A percentile compares a stretch with the other conserved stretches of the same genome.
These are phyloP conservation scores for Podospora tetraspora DNA, from an alignment of 495 filamentous ascomycete genomes.

Conservation along the genomic window DNA sequence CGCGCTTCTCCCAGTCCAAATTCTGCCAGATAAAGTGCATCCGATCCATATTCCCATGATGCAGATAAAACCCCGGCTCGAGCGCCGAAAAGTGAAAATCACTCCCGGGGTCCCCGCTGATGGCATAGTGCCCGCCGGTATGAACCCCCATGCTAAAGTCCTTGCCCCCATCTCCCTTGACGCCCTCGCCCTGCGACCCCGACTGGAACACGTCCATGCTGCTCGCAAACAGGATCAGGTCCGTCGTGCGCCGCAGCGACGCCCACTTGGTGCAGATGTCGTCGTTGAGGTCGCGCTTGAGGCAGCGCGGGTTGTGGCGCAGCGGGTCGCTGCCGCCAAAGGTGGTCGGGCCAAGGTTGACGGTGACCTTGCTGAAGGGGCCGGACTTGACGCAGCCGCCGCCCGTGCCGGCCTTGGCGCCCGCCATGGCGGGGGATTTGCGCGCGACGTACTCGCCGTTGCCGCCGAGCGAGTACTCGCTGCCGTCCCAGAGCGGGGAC, in stretches of 20 bases:
- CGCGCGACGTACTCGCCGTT: slow-evolving; percentile 38
- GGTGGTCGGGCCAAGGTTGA: slow-evolving; percentile 36
- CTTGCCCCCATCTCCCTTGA: slow-evolving; percentile 28
- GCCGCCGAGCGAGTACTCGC: slow-evolving; percentile 49
- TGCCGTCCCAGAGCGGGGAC: slow-evolving; percentile 40
- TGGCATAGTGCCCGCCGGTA: slow-evolving; percentile 36
- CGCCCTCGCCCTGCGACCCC: slow-evolving; percentile 35
- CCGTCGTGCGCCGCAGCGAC: slow-evolving; percentile 34
- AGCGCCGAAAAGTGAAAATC: slow-evolving; percentile 59
- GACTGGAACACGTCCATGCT: slow-evolving; percentile 35
- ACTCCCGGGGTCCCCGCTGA: slow-evolving; percentile 34
- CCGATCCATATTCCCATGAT: slow-evolving; percentile 67
- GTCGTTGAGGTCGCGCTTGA: slow-evolving; percentile 38
- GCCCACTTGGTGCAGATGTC: slow-evolving; percentile 30
- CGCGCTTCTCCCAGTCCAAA: slow-evolving; percentile 33
- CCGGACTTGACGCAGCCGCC: slow-evolving; percentile 36
- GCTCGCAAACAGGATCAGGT: slow-evolving; percentile 27
- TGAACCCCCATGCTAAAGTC: slow-evolving; percentile 35
- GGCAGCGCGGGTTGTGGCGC: slow-evolving; percentile 38
- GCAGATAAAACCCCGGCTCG: slow-evolving; percentile 65
- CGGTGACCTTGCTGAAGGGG: slow-evolving; percentile 36
- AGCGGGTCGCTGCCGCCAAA: slow-evolving; percentile 23
- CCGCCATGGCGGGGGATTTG: slow-evolving; percentile 16
- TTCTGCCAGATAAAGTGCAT: slow-evolving; percentile 69
- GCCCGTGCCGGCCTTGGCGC: slow-evolving; percentile 31